Evolutionary conservation across 805 yeast species (phyloP).

Genomic region (Candida saitoana): DNA sequence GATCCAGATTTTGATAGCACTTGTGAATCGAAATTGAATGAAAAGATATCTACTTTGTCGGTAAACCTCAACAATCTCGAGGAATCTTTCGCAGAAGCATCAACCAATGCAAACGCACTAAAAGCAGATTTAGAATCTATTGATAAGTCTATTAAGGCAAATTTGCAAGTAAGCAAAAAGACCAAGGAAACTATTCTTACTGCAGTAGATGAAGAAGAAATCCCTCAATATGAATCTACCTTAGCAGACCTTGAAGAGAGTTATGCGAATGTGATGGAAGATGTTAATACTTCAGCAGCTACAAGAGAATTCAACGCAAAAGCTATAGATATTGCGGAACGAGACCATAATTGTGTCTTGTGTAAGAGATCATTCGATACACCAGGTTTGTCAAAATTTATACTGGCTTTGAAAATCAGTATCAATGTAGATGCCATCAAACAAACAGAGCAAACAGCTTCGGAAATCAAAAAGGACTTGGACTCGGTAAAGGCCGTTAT

Average conservation of each 20-base stretch:
- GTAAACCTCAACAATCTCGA: constrained; percentile 2
- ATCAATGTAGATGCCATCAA: constrained; percentile 25
- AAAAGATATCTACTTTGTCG: constrained; percentile 5
- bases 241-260: constrained; percentile 58
- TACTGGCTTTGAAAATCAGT: constrained; percentile 24
- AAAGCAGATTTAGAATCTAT: constrained; percentile 8
- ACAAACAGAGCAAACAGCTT: constrained; percentile 26
- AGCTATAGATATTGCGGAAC: constrained; percentile 62
- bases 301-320: constrained; percentile 64
- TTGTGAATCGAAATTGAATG: constrained; percentile 6
- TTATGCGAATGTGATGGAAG: constrained; percentile 56
- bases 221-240: constrained; percentile 48
- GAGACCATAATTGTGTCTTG: constrained; percentile 58
- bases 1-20: constrained; percentile 12
- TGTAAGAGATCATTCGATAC: constrained; percentile 66
- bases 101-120: constrained; percentile 3
- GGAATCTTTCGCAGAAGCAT: constrained; percentile 5
- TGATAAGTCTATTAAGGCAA: background rate
- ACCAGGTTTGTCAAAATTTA: constrained; percentile 25
- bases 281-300: constrained; percentile 63
- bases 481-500: constrained; percentile 27
- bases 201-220: constrained; percentile 31
- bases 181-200: constrained; percentile 16
- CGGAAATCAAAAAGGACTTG: constrained; percentile 28
- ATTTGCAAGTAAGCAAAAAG: background rate